Conservation (phyloP, 495 filamentous ascomycete species). For the Penicillium silybi region DNA sequence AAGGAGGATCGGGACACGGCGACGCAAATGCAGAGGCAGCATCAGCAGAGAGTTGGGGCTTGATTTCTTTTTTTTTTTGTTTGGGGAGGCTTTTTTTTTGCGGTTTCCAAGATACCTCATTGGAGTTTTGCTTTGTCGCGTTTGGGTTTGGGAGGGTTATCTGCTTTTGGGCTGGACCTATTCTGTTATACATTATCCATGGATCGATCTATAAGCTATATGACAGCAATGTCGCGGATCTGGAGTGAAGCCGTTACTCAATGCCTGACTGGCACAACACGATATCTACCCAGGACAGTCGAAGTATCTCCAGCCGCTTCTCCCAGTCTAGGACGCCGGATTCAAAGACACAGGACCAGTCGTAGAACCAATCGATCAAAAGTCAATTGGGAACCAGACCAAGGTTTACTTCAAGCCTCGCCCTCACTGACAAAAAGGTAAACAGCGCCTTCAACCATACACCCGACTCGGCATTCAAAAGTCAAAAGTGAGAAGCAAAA, state of each 20-base stretch:
- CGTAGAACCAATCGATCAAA: too few relatives aligned
- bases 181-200: background rate
- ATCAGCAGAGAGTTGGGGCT: conserved; percentile 4
- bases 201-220: background rate
- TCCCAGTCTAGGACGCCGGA: too few relatives aligned
- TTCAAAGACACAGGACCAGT: too few relatives aligned
- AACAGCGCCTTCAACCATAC: background rate
- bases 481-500: too few relatives aligned
- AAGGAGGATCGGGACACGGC: conserved; percentile 17
- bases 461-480: background rate
- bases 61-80: conserved; percentile 4
- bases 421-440: background rate
- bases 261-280: too few relatives aligned
- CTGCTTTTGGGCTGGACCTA: background rate
- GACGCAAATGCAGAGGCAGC: background rate
- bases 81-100: conserved; percentile 4
- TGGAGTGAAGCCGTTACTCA: background rate
- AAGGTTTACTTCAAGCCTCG: background rate
- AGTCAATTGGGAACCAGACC: too few relatives aligned
- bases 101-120: conserved; percentile 9
- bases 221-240: background rate
- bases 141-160: conserved; percentile 4
- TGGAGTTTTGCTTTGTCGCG: conserved; percentile 1
- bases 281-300: too few relatives aligned
- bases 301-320: too few relatives aligned